Evolutionary conservation across 2,329 filamentous ascomycete genomes (phyloP).

Genomic region (Cryoendolithus antarcticus): DNA sequence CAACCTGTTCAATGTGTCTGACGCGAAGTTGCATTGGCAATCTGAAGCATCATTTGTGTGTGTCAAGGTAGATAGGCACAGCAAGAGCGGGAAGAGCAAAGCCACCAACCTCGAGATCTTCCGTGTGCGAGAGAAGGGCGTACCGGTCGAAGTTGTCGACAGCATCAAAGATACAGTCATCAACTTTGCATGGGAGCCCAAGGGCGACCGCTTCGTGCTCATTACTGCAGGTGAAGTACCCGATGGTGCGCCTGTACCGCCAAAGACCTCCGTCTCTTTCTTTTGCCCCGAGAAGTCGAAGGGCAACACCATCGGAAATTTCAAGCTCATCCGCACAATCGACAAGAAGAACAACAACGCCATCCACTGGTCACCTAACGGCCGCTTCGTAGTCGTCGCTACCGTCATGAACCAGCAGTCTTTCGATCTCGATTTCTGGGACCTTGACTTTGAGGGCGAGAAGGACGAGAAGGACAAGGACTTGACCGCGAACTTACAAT

Average conservation of each 20-base stretch:
- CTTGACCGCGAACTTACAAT: slow-evolving; percentile 81
- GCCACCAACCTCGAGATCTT: slow-evolving; percentile 98
- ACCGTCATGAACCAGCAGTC: slow-evolving; percentile 87
- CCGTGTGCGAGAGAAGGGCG: slow-evolving; percentile 92
- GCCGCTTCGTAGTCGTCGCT: slow-evolving; percentile 87
- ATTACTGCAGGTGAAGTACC: slow-evolving; percentile 85
- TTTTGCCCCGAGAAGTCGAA: slow-evolving; percentile 95
- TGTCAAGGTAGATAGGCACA: slow-evolving; percentile 97
- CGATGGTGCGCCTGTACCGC: slow-evolving; percentile 65
- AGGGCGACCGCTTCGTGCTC: slow-evolving; percentile 91
- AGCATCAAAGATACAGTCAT: slow-evolving; percentile 97
- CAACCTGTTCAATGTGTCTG: slow-evolving; percentile 95
- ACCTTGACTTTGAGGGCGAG: slow-evolving; percentile 95
- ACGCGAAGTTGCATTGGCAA: slow-evolving; percentile 98
- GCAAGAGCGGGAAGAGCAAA: slow-evolving; percentile 96
- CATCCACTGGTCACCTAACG: slow-evolving; percentile 97
- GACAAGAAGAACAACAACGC: slow-evolving; percentile 99
- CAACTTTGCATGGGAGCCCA: slow-evolving; percentile 99
- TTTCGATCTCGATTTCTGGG: slow-evolving; percentile 94
- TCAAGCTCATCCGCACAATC: slow-evolving; percentile 86
- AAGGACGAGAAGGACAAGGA: slow-evolving; percentile 89
- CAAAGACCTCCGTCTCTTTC: slow-evolving; percentile 91
- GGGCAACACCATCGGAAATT: slow-evolving; percentile 70
- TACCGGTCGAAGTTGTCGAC: slow-evolving; percentile 95
- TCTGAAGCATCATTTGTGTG: slow-evolving; percentile 87